These are phyloP conservation scores for Boletus vermiculosoides DNA, from an alignment of 768 basidiomycete species.

Conservation along the genomic window DNA sequence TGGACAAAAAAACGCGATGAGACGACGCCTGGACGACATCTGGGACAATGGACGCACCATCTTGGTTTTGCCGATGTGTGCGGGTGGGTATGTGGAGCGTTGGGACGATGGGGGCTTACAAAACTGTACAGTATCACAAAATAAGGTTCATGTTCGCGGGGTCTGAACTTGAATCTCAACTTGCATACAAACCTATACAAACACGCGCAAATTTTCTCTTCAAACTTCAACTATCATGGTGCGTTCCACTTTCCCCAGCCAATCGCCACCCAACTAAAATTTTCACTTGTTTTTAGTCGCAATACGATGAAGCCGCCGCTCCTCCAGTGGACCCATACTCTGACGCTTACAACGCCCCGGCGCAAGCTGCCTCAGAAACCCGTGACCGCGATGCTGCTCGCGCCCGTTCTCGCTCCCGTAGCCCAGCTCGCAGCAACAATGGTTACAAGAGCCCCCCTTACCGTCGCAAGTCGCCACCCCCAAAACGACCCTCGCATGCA, in stretches of 20 bases:
- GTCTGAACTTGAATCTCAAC: constrained; percentile 27
- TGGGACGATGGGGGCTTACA: constrained; percentile 50
- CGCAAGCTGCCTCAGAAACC: constrained; percentile 43
- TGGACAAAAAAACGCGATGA: constrained; percentile 30
- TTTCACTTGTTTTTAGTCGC: constrained; percentile 20
- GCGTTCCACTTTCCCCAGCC: constrained; percentile 19
- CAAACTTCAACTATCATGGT: constrained; percentile 70
- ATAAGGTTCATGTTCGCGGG: constrained; percentile 38
- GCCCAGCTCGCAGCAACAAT: constrained; percentile 53
- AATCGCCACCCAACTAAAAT: background rate
- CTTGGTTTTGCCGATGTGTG: constrained; percentile 62
- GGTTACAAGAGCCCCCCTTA: constrained; percentile 57
- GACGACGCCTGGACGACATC: constrained; percentile 22
- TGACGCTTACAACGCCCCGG: constrained; percentile 74
- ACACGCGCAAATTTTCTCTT: constrained; percentile 41
- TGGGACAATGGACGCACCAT: constrained; percentile 70
- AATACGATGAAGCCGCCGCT: constrained; percentile 67
- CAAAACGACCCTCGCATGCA: constrained; percentile 68
- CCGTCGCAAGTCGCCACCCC: constrained; percentile 57
- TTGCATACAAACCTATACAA: constrained; percentile 37
- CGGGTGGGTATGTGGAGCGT: constrained; percentile 45
- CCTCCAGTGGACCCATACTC: constrained; percentile 75
- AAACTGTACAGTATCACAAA: constrained; percentile 57
- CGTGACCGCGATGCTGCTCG: constrained; percentile 58
- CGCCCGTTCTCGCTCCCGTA: constrained; percentile 75